These are phyloP conservation scores for Coemansia sp. DNA, from an alignment of 192 early-diverging fungal genomes.

Conservation along the genomic window DNA sequence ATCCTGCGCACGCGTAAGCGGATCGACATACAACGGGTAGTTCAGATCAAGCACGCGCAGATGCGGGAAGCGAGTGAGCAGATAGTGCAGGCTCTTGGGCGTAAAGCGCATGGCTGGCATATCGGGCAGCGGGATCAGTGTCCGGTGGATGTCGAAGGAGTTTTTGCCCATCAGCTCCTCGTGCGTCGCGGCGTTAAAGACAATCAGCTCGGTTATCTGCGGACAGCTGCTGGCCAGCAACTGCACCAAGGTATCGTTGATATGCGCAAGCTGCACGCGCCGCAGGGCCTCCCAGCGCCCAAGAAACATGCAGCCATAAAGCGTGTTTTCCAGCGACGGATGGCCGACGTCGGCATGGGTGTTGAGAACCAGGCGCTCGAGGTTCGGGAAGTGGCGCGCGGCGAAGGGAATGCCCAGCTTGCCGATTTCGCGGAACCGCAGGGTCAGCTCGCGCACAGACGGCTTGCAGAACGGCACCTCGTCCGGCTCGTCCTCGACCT, in stretches of 20 bases:
- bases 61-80: constrained; percentile 38
- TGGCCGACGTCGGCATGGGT: constrained; percentile 42
- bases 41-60: constrained; percentile 52
- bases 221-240: constrained; percentile 49
- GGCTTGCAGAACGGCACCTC: constrained; percentile 49
- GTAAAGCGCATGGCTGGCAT: constrained; percentile 52
- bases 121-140: constrained; percentile 41
- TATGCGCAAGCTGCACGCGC: constrained; percentile 48
- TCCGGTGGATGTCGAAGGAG: constrained; percentile 54
- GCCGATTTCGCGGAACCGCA: constrained; percentile 48
- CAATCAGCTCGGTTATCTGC: constrained; percentile 40
- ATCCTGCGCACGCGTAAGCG: constrained; percentile 42
- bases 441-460: constrained; percentile 48
- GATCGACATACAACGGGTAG: constrained; percentile 53
- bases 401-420: constrained; percentile 54
- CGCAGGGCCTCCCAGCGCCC: constrained; percentile 37
- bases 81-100: constrained; percentile 51
- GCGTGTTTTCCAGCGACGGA: constrained; percentile 51
- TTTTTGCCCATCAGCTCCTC: constrained; percentile 46
- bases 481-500: constrained; percentile 10
- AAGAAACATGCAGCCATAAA: constrained; percentile 53
- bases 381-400: constrained; percentile 46
- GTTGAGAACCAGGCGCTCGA: constrained; percentile 44
- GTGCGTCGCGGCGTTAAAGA: constrained; percentile 50
- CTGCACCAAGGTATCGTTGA: constrained; percentile 53